Conservation (phyloP, 345 rosid genomes). For the Pugionium cornutum region DNA sequence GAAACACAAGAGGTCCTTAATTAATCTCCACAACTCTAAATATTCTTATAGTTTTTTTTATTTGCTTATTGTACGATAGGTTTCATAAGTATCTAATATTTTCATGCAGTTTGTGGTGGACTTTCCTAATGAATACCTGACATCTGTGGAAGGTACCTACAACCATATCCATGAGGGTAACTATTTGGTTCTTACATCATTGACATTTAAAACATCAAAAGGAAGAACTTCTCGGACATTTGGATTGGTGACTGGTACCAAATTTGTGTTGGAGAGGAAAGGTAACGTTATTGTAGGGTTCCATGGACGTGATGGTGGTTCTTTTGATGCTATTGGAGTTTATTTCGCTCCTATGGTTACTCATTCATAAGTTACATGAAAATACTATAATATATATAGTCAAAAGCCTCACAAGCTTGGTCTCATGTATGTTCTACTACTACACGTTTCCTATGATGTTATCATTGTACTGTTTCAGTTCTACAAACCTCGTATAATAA, state of each 20-base stretch:
- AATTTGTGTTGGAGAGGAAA: not conserved
- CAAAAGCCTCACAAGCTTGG: too few species aligned
- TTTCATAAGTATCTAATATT: not conserved
- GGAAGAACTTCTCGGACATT: conserved; percentile 8
- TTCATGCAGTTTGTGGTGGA: conserved; percentile 19
- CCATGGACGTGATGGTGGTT: conserved; percentile 17
- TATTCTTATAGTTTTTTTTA: not conserved
- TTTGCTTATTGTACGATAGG: not conserved
- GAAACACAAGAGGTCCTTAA: conserved; percentile 30
- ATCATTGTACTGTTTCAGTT: too few species aligned
- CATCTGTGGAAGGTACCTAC: conserved; percentile 25
- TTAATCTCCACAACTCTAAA: not conserved
- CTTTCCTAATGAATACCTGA: conserved; percentile 29
- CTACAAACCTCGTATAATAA: too few species aligned
- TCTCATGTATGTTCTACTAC: too few species aligned
- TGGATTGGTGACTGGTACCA: conserved; percentile 12
- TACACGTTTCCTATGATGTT: too few species aligned
- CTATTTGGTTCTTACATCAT: conserved; percentile 13
- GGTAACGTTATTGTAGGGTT: conserved; percentile 14
- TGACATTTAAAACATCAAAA: conserved; percentile 27
- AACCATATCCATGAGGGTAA: not conserved
- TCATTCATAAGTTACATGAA: not conserved
- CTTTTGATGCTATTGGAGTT: conserved; percentile 23
- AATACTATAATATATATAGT: too few species aligned
- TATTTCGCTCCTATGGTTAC: conserved; percentile 10